phyloP scores from a whole-genome alignment of 2,329 filamentous ascomycete genomes.

The Pseudogymnoascus sp. region DNA sequence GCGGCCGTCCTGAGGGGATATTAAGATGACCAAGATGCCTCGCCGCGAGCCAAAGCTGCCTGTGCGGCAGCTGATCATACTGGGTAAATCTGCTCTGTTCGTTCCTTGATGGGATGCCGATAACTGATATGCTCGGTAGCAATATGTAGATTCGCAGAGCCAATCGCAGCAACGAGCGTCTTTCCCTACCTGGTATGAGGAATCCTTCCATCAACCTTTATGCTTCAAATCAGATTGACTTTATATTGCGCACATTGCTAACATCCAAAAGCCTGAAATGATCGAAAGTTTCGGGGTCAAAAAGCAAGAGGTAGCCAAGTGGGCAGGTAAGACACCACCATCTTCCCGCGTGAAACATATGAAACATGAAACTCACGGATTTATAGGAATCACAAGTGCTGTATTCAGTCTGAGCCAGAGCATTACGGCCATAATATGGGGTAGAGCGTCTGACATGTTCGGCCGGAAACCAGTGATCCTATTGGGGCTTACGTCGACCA shows the following conservation, averaged over 20 bases:
- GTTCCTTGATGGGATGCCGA: neutral
- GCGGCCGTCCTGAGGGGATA: neutral
- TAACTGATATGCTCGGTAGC: slow-evolving; percentile 36
- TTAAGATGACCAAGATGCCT: slow-evolving; percentile 20
- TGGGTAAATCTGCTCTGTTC: slow-evolving; percentile 48
- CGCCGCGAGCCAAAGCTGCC: slow-evolving; percentile 54
- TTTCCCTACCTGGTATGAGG: slow-evolving; percentile 35
- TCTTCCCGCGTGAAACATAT: neutral
- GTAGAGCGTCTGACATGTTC: slow-evolving; percentile 64
- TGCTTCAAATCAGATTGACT: neutral
- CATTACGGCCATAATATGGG: slow-evolving; percentile 64
- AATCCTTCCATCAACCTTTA: neutral
- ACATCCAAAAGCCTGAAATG: slow-evolving; percentile 59
- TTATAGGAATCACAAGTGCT: slow-evolving; percentile 48
- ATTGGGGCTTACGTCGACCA: slow-evolving; percentile 63
- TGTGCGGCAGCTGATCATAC: slow-evolving; percentile 64
- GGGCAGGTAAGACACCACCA: slow-evolving; percentile 46
- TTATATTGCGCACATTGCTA: neutral
- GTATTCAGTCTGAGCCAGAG: slow-evolving; percentile 67
- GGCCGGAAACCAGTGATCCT: slow-evolving; percentile 81
- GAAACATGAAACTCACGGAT: slow-evolving; percentile 11
- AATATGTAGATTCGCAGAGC: slow-evolving; percentile 71
- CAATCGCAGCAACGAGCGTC: slow-evolving; percentile 52
- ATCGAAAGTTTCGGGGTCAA: slow-evolving; percentile 68
- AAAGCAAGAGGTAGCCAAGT: slow-evolving; percentile 65